Percentiles rank a stretch among this genome's conserved stretches.
Conservation (phyloP, 495 filamentous ascomycete genomes). For the Penicillium bovifimosum region DNA sequence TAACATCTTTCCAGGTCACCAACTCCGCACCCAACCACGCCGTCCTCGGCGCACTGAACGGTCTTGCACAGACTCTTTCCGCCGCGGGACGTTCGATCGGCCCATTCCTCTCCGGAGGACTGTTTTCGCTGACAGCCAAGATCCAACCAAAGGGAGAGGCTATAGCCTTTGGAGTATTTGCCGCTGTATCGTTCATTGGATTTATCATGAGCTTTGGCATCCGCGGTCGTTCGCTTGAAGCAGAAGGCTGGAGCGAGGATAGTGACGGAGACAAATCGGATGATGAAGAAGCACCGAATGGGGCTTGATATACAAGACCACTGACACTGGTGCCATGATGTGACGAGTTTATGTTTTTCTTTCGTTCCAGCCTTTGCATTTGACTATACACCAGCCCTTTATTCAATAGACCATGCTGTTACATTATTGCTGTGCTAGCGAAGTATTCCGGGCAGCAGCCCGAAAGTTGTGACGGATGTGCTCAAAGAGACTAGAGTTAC, state of each 20-base stretch:
- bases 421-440: not conserved
- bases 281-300: slow-evolving; percentile 37
- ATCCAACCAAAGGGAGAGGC: slow-evolving; percentile 77
- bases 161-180: slow-evolving; percentile 78
- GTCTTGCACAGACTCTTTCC: slow-evolving; percentile 88
- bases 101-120: slow-evolving; percentile 77
- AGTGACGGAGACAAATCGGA: slow-evolving; percentile 46
- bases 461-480: too few species aligned
- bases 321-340: slow-evolving; percentile 5
- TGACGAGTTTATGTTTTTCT: slow-evolving; percentile 12
- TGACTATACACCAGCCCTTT: slow-evolving; percentile 5
- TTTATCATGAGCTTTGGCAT: slow-evolving; percentile 73
- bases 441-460: too few species aligned
- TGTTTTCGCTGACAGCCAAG: slow-evolving; percentile 69
- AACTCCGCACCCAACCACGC: slow-evolving; percentile 85
- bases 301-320: slow-evolving; percentile 4
- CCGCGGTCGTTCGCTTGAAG: slow-evolving; percentile 52
- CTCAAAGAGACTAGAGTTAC: not conserved
- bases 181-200: slow-evolving; percentile 67
- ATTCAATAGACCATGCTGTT: not conserved
- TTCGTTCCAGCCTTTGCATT: slow-evolving; percentile 15
- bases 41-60: slow-evolving; percentile 85
- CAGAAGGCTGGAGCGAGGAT: slow-evolving; percentile 55
- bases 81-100: slow-evolving; percentile 86
- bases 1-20: slow-evolving; percentile 60